Percentiles rank a stretch among this genome's conserved stretches.
These are phyloP conservation scores for Vigna trinervia DNA, from an alignment of 306 rosid species.

Conservation along the genomic window DNA sequence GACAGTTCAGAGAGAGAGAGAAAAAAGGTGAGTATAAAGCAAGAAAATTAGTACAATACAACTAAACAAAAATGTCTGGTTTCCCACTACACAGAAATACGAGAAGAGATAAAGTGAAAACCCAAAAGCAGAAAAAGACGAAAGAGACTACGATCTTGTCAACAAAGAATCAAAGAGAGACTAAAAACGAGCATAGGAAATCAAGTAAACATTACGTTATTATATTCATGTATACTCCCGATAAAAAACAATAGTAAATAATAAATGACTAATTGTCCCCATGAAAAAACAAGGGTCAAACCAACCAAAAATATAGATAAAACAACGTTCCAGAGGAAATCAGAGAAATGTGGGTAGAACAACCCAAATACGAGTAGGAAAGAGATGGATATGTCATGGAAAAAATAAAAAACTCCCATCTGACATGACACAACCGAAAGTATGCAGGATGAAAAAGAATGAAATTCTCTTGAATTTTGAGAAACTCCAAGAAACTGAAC, in stretches of 20 bases:
- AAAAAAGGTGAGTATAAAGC: conserved; percentile 20
- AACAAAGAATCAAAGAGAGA: conserved; percentile 54
- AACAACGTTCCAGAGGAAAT: background rate
- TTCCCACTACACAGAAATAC: conserved; percentile 69
- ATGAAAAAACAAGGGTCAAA: conserved; percentile 36
- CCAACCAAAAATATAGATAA: background rate
- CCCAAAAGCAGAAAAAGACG: conserved; percentile 77
- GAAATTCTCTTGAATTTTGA: conserved; percentile 3
- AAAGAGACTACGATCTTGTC: conserved; percentile 66
- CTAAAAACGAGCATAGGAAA: conserved; percentile 31
- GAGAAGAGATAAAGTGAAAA: conserved; percentile 56
- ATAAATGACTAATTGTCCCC: conserved; percentile 3
- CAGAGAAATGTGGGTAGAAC: background rate
- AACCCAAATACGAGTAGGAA: conserved; percentile 3
- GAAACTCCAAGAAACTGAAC: conserved; percentile 22
- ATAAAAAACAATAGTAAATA: conserved; percentile 28
- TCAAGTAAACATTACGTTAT: conserved; percentile 49
- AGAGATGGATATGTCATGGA: background rate
- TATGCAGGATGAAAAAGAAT: background rate
- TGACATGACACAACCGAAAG: conserved; percentile 12
- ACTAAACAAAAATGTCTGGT: conserved; percentile 35
- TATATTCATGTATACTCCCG: conserved; percentile 27
- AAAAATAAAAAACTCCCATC: background rate
- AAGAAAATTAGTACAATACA: conserved; percentile 47
- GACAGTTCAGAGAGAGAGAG: conserved; percentile 28